Evolutionary conservation across 805 yeast genomes (phyloP).

Genomic region (Saturnispora dispora): DNA sequence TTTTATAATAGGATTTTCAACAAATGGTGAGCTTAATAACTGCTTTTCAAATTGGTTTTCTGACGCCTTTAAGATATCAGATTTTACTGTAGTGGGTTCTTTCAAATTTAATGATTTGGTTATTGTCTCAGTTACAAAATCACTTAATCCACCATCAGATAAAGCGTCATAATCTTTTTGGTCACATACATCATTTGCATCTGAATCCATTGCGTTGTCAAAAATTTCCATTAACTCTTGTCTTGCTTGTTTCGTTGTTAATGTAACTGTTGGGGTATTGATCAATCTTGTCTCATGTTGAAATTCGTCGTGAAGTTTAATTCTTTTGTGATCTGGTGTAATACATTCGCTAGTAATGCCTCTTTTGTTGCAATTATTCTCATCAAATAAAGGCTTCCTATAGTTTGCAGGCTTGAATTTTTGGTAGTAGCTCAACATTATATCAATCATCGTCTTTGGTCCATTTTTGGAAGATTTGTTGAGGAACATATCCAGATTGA

Average conservation of each 20-base stretch:
- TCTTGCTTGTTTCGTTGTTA: slow-evolving; percentile 65
- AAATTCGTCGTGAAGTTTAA: neutral
- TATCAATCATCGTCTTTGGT: slow-evolving; percentile 34
- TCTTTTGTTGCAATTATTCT: neutral
- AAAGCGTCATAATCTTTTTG: slow-evolving; percentile 10
- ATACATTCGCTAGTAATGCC: neutral
- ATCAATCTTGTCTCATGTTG: slow-evolving; percentile 22
- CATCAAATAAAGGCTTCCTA: neutral
- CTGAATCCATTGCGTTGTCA: slow-evolving; percentile 36
- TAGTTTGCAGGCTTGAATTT: slow-evolving; percentile 3
- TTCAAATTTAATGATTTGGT: slow-evolving; percentile 19
- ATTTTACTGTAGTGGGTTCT: neutral
- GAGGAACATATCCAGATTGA: slow-evolving; percentile 52
- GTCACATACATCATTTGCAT: neutral
- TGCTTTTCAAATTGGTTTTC: slow-evolving; percentile 12
- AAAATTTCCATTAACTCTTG: slow-evolving; percentile 71
- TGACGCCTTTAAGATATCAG: neutral
- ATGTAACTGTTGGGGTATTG: slow-evolving; percentile 70
- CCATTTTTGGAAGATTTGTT: slow-evolving; percentile 37
- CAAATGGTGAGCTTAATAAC: slow-evolving; percentile 39
- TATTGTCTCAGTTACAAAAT: slow-evolving; percentile 43
- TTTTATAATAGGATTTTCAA: slow-evolving; percentile 22
- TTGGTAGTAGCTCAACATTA: slow-evolving; percentile 35
- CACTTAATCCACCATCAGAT: slow-evolving; percentile 21
- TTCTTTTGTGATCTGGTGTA: slow-evolving; percentile 4